phyloP scores from a whole-genome alignment of 306 rosid genomes.

The Malus sieversii region DNA sequence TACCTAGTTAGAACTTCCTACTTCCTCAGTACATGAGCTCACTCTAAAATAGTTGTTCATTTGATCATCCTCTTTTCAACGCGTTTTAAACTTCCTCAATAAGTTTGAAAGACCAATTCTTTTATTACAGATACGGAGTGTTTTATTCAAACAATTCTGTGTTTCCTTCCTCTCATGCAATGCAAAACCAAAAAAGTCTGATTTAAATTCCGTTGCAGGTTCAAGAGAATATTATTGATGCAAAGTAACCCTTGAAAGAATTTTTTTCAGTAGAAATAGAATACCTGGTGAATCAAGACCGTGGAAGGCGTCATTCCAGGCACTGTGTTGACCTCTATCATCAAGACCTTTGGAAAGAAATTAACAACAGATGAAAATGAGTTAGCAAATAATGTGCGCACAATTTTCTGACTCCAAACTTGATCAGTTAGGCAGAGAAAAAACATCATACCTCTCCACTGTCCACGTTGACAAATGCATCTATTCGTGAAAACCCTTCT shows the following conservation, averaged over 20 bases:
- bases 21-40: no score
- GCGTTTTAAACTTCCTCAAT: not conserved
- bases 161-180: not conserved
- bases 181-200: not conserved
- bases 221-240: not conserved
- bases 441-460: slow-evolving; percentile 67
- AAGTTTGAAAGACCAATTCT: not conserved
- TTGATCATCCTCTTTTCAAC: not conserved
- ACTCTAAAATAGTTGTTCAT: not conserved
- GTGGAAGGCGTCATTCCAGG: slow-evolving; percentile 99
- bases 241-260: not conserved
- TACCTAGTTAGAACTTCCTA: slow-evolving; percentile 12
- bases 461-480: slow-evolving; percentile 85
- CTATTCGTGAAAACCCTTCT: slow-evolving; percentile 93
- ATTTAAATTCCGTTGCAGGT: not conserved
- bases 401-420: not conserved
- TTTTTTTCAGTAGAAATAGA: not conserved
- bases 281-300: slow-evolving; percentile 89
- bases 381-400: not conserved
- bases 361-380: slow-evolving; percentile 13
- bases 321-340: slow-evolving; percentile 91
- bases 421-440: not conserved
- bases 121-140: no score
- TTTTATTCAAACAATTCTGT: not conserved
- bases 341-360: slow-evolving; percentile 52